phyloP scores from a whole-genome alignment of 345 rosid species.

The Rubroshorea leprosula region DNA sequence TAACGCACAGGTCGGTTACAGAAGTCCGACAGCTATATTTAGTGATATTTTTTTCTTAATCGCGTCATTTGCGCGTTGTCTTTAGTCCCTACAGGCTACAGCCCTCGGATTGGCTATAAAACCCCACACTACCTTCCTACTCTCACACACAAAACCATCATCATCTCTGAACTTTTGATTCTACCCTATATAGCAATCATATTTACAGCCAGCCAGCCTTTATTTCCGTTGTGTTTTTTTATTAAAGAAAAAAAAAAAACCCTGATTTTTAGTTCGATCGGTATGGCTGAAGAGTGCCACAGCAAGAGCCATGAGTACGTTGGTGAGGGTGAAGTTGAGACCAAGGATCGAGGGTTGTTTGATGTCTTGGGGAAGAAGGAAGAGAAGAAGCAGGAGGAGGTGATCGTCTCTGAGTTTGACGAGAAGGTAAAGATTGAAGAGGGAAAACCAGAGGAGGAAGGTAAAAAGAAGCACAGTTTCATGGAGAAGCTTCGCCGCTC shows the following conservation, averaged over 20 bases:
- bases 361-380: conserved; percentile 77
- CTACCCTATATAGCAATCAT: too few relatives aligned
- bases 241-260: too few relatives aligned
- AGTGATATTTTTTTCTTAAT: conserved; percentile 3
- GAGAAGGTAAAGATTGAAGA: conserved; percentile 48
- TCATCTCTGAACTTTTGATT: neutral
- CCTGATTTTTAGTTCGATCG: neutral
- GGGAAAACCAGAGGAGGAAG: conserved; percentile 21
- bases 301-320: too few relatives aligned
- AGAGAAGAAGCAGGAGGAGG: conserved; percentile 44
- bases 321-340: conserved; percentile 30
- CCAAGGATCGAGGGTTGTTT: conserved; percentile 68
- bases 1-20: conserved; percentile 8
- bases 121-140: neutral
- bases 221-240: too few relatives aligned
- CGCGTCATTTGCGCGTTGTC: conserved; percentile 35
- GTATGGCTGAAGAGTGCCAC: conserved; percentile 66
- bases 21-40: neutral
- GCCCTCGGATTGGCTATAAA: conserved; percentile 35
- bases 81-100: too few relatives aligned
- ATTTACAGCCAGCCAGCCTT: too few relatives aligned
- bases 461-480: conserved; percentile 49
- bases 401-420: conserved; percentile 52
- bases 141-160: neutral
- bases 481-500: conserved; percentile 68